Evolutionary conservation across 1,139 yeast genomes (phyloP).

Genomic region (Protomyces inundatus): DNA sequence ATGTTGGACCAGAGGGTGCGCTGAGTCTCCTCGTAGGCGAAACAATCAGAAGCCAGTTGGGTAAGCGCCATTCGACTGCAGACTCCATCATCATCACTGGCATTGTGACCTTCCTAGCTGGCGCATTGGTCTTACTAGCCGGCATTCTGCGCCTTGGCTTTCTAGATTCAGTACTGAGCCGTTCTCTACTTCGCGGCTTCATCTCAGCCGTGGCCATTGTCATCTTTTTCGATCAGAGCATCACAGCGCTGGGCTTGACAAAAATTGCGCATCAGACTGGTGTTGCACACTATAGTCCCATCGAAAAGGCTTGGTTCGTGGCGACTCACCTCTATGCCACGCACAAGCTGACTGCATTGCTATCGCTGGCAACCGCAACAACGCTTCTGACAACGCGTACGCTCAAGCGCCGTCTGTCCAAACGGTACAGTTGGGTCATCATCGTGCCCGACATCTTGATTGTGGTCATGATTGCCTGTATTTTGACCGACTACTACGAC

Average conservation of each 20-base stretch:
- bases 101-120: constrained; percentile 70
- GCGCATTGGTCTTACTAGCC: constrained; percentile 65
- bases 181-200: constrained; percentile 79
- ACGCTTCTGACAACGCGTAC: constrained; percentile 37
- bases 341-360: constrained; percentile 37
- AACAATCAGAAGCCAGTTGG: constrained; percentile 54
- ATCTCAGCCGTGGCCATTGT: constrained; percentile 90
- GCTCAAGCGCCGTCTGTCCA: constrained; percentile 32
- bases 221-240: constrained; percentile 72
- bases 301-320: constrained; percentile 62
- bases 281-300: constrained; percentile 65
- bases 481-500: constrained; percentile 50
- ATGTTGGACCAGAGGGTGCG: constrained; percentile 96
- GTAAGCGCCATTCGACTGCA: constrained; percentile 31
- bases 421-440: constrained; percentile 36
- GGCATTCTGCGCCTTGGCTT: constrained; percentile 85
- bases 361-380: constrained; percentile 38
- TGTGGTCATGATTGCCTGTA: constrained; percentile 61
- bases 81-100: constrained; percentile 56
- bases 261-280: constrained; percentile 42
- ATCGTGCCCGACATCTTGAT: constrained; percentile 79
- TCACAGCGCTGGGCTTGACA: constrained; percentile 65
- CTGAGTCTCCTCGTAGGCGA: constrained; percentile 87
- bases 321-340: constrained; percentile 42
- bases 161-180: constrained; percentile 77